These are phyloP conservation scores for Pythium utonaiense DNA, from an alignment of 352 stramenopile genomes.

Conservation along the genomic window DNA sequence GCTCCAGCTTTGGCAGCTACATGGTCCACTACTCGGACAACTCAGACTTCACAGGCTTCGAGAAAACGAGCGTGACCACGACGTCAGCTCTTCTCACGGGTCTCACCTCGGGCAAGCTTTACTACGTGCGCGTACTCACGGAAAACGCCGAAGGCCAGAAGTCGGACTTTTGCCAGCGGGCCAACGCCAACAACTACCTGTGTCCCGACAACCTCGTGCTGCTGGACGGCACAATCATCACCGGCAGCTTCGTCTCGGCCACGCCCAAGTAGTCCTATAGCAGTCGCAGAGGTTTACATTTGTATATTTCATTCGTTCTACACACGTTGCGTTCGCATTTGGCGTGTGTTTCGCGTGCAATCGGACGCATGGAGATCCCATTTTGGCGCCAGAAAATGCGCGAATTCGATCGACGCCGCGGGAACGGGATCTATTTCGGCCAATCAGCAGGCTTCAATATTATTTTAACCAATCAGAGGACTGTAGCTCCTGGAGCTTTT, in stretches of 20 bases:
- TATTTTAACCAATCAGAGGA: slow-evolving; percentile 15
- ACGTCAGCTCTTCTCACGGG: slow-evolving; percentile 56
- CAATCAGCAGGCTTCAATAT: slow-evolving; percentile 5
- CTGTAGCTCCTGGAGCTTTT: background rate
- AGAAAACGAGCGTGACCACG: slow-evolving; percentile 61
- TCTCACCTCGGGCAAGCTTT: slow-evolving; percentile 66
- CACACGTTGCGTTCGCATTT: background rate
- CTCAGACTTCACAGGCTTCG: slow-evolving; percentile 66
- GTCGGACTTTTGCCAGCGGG: slow-evolving; percentile 64
- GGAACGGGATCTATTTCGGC: slow-evolving; percentile 4
- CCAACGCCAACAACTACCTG: slow-evolving; percentile 51
- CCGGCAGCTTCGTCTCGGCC: slow-evolving; percentile 43
- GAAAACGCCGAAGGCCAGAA: slow-evolving; percentile 76
- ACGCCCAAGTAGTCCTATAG: slow-evolving; percentile 22
- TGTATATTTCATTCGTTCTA: background rate
- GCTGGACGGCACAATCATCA: slow-evolving; percentile 58
- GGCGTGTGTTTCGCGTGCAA: too few species aligned
- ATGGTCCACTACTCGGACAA: slow-evolving; percentile 88
- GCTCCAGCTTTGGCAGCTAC: slow-evolving; percentile 89
- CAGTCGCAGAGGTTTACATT: slow-evolving; percentile 7
- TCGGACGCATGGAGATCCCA: too few species aligned
- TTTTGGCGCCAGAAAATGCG: background rate
- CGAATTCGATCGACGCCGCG: slow-evolving; percentile 17
- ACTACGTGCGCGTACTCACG: slow-evolving; percentile 81
- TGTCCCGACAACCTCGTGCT: slow-evolving; percentile 74